Percentiles rank a stretch among this genome's conserved stretches.
Conservation (phyloP, 2,329 filamentous ascomycete species). For the Monosporascus sp. region DNA sequence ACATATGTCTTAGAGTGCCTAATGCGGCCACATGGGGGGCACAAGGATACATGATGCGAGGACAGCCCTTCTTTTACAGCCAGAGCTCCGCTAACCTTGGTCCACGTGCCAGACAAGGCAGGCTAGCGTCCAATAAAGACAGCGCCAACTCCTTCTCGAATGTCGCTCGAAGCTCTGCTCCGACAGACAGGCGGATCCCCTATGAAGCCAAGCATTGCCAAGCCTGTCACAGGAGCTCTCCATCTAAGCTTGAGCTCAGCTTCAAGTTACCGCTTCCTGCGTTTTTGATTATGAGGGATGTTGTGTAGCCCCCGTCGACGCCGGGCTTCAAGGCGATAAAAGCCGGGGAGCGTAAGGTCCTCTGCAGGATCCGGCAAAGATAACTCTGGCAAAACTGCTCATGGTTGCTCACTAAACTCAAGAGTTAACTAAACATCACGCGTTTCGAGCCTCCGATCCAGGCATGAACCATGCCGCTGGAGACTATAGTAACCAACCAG, state of each 20-base stretch:
- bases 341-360: too few species aligned
- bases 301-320: too few species aligned
- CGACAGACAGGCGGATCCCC: neutral
- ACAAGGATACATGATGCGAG: neutral
- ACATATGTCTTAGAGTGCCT: neutral
- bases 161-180: neutral
- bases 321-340: too few species aligned
- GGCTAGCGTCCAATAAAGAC: neutral
- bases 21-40: neutral
- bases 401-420: too few species aligned
- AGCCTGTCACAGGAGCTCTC: neutral
- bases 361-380: too few species aligned
- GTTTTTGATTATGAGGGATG: too few species aligned
- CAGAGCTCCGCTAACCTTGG: neutral
- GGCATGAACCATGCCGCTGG: too few species aligned
- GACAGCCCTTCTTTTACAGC: neutral
- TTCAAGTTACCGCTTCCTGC: neutral
- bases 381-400: too few species aligned
- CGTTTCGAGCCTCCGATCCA: too few species aligned
- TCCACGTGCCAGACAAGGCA: neutral
- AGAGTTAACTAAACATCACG: too few species aligned
- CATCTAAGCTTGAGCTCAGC: neutral
- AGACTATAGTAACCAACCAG: too few species aligned
- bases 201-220: neutral
- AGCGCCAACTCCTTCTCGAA: neutral